phyloP scores from a whole-genome alignment of 2,329 filamentous ascomycete species.

The Nemania bipapillata region DNA sequence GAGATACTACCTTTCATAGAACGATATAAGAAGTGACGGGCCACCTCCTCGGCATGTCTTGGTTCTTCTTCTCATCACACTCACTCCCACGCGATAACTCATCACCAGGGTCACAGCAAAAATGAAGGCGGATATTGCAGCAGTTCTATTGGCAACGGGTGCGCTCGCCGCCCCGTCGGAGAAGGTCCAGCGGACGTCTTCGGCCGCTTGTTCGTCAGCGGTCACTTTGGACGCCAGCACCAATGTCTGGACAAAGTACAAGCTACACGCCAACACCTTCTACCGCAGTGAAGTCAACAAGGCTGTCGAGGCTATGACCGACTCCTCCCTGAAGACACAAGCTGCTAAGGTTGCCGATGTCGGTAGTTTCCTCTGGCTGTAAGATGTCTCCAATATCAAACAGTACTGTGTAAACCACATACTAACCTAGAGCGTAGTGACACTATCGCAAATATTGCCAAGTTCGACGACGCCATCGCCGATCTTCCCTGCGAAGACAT shows the following conservation, averaged over 20 bases:
- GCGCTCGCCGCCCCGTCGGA: slow-evolving; percentile 48
- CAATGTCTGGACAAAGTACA: slow-evolving; percentile 50
- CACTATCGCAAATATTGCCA: slow-evolving; percentile 62
- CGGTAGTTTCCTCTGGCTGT: slow-evolving; percentile 67
- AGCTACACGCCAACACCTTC: slow-evolving; percentile 50
- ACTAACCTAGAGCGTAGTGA: slow-evolving; percentile 54
- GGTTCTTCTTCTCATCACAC: slow-evolving; percentile 38
- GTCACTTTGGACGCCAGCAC: slow-evolving; percentile 49
- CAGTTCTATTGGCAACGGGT: slow-evolving; percentile 47
- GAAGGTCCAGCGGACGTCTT: slow-evolving; percentile 36
- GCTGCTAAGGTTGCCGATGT: slow-evolving; percentile 65
- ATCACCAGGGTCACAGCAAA: slow-evolving; percentile 42
- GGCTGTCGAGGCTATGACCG: slow-evolving; percentile 45
- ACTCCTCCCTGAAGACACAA: slow-evolving; percentile 64
- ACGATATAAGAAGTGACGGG: slow-evolving; percentile 46
- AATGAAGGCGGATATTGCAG: slow-evolving; percentile 48
- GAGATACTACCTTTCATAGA: slow-evolving; percentile 9
- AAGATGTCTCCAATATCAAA: slow-evolving; percentile 42
- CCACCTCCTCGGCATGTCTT: slow-evolving; percentile 31
- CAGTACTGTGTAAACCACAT: not conserved
- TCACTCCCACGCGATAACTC: slow-evolving; percentile 41
- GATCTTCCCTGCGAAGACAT: slow-evolving; percentile 57
- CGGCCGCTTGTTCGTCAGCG: slow-evolving; percentile 45
- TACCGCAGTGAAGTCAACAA: slow-evolving; percentile 48
- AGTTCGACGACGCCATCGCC: slow-evolving; percentile 60